Evolutionary conservation across 2,329 filamentous ascomycete species (phyloP), one percentile per base, ranked within the genome.

Genomic region (Penicillium sp.): DNA sequence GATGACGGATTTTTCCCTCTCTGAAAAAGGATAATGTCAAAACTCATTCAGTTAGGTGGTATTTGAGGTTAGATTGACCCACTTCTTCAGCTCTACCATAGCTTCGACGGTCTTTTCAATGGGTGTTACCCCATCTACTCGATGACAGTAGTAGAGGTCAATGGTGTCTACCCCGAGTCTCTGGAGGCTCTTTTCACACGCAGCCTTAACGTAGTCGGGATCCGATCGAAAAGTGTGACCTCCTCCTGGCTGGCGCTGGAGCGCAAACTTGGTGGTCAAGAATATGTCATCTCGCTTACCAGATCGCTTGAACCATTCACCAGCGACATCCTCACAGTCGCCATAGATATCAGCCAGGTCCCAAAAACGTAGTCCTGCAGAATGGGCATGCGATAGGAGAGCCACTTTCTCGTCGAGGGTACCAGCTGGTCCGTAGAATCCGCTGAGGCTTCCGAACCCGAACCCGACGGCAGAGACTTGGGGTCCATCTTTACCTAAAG

Each of bases 1-100:
- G 70, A 65, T 80, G 65, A 27, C 71, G 73, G 61, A 83, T 77
- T 57, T 84, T 84, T 27, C 81, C 81, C 42, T 74, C 62, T 5
- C 69, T 71, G 2, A 6, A 13, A 2, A 6, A 23, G 7, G n/a
- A 9, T 5, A 15, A 37, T 12, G 42, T 38, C 10, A 38, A 6
- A 2, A 6, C 2, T 1, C 2, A 19, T 38, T 10, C 1, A 7
- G 17, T 12, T 38, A 10, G 5, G 8, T 38, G 9, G 2, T n/a
- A 1, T 19, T 38, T 19, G 8, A 19, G 4, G 37, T 38, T 38
- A 21, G 19, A 5, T 4, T 2, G 6, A 57, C 63, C 8, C 62
- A 72, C 69, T 64, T 68, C 66, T 79, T 79, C 55, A 80, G 62
- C 59, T 79, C 73, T 4, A 70, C 73, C 74, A 81, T 77, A 2